phyloP scores from a whole-genome alignment of 1,284 basidiomycete genomes.

The Bjerkandera adusta region DNA sequence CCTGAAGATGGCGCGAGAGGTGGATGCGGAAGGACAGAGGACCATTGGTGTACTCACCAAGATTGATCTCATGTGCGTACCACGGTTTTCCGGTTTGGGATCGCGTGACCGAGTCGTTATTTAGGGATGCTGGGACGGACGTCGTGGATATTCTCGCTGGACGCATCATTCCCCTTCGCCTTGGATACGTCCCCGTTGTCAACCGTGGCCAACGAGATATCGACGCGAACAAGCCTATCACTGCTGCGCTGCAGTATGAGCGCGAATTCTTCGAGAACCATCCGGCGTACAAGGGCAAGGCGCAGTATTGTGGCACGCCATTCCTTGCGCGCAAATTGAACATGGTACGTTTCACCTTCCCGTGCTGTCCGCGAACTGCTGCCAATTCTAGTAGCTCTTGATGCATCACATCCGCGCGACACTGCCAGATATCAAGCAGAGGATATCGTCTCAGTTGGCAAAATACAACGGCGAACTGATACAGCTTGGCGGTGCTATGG shows the following conservation, averaged over 20 bases:
- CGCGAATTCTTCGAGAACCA: slow-evolving; percentile 94
- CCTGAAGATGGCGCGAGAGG: slow-evolving; percentile 93
- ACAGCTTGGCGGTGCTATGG: slow-evolving; percentile 85
- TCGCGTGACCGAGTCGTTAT: slow-evolving; percentile 11
- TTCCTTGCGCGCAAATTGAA: slow-evolving; percentile 97
- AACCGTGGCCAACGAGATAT: slow-evolving; percentile 98
- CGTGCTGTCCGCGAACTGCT: background rate
- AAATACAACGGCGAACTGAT: slow-evolving; percentile 86
- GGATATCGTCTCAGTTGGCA: slow-evolving; percentile 84
- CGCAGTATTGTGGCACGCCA: slow-evolving; percentile 96
- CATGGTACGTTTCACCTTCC: slow-evolving; percentile 54
- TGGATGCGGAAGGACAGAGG: slow-evolving; percentile 93
- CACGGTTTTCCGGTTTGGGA: slow-evolving; percentile 1
- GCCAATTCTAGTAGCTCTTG: slow-evolving; percentile 62
- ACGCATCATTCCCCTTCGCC: slow-evolving; percentile 89
- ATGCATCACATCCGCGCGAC: slow-evolving; percentile 98
- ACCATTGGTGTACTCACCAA: slow-evolving; percentile 99
- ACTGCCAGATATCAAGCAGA: slow-evolving; percentile 94
- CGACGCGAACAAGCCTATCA: slow-evolving; percentile 84
- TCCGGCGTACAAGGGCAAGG: slow-evolving; percentile 88
- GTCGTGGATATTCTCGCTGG: slow-evolving; percentile 98
- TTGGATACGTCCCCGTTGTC: slow-evolving; percentile 97
- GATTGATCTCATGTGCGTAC: slow-evolving; percentile 89
- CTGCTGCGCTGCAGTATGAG: slow-evolving; percentile 85
- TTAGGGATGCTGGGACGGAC: slow-evolving; percentile 95